These are phyloP conservation scores for Osmanthus fragrans DNA, from an alignment of 257 asterid species.

Conservation along the genomic window DNA sequence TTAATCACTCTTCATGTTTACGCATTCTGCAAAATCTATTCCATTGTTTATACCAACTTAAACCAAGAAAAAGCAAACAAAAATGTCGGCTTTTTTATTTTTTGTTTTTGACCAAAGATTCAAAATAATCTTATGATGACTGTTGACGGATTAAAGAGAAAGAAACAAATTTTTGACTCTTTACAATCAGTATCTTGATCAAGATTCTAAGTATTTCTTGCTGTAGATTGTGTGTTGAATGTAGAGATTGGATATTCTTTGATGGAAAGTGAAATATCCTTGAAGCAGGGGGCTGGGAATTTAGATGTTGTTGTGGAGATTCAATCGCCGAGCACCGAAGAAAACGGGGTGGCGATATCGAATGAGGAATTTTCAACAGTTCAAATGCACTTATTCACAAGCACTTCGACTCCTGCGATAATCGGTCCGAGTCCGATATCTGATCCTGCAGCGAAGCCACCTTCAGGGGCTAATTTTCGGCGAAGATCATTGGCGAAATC, in stretches of 20 bases:
- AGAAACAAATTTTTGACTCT: neutral
- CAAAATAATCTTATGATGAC: neutral
- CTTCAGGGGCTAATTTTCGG: conserved; percentile 27
- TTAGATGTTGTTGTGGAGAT: conserved; percentile 52
- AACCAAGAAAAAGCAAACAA: too few relatives aligned
- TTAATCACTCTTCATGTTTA: neutral
- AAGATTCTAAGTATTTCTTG: conserved; percentile 9
- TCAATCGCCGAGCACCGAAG: conserved; percentile 31
- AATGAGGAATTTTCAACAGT: conserved; percentile 28
- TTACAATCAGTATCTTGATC: neutral
- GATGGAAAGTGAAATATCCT: conserved; percentile 42
- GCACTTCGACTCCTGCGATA: conserved; percentile 30
- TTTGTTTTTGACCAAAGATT: neutral
- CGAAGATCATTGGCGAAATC: conserved; percentile 30
- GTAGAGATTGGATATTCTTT: neutral
- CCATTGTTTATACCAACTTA: too few relatives aligned
- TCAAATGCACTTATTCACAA: conserved; percentile 37
- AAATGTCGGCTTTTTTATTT: neutral
- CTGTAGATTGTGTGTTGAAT: neutral
- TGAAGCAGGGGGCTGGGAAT: conserved; percentile 30
- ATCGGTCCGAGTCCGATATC: conserved; percentile 8
- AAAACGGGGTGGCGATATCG: conserved; percentile 2
- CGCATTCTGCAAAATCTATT: neutral
- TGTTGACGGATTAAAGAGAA: neutral
- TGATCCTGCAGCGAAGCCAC: conserved; percentile 36